Conservation (phyloP, 176 grass and related monocot species). For the Canna indica region DNA sequence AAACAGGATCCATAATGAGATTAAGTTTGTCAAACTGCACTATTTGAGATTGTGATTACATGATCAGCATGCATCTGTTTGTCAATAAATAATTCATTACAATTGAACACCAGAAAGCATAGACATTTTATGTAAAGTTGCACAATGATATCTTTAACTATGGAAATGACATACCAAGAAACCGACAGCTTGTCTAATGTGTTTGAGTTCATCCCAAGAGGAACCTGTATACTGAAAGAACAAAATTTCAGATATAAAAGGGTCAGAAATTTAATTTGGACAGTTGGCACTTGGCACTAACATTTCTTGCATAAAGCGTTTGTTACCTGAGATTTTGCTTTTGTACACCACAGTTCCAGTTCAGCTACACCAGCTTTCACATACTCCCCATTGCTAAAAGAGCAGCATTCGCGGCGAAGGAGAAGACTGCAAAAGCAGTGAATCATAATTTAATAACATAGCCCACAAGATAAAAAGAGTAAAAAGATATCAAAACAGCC, state of each 20-base stretch:
- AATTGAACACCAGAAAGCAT: no score
- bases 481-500: no score
- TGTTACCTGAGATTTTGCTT: slow-evolving; percentile 46
- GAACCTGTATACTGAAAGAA: slow-evolving; percentile 12
- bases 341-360: slow-evolving; percentile 82
- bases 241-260: slow-evolving; percentile 1
- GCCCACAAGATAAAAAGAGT: no score
- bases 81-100: no score
- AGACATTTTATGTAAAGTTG: no score
- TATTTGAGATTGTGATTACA: no score
- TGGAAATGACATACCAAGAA: slow-evolving; percentile 21
- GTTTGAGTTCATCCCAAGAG: slow-evolving; percentile 1
- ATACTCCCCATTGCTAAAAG: slow-evolving; percentile 91
- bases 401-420: slow-evolving; percentile 94
- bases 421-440: slow-evolving; percentile 58
- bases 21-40: no score
- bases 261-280: neutral
- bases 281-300: no score
- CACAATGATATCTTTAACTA: no score
- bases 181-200: slow-evolving; percentile 10
- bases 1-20: no score
- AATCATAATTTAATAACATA: neutral
- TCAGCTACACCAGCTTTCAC: slow-evolving; percentile 89
- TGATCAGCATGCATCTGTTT: no score
- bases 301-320: neutral